Conservation (phyloP, 805 yeast species). For the Candida krabiensis region DNA sequence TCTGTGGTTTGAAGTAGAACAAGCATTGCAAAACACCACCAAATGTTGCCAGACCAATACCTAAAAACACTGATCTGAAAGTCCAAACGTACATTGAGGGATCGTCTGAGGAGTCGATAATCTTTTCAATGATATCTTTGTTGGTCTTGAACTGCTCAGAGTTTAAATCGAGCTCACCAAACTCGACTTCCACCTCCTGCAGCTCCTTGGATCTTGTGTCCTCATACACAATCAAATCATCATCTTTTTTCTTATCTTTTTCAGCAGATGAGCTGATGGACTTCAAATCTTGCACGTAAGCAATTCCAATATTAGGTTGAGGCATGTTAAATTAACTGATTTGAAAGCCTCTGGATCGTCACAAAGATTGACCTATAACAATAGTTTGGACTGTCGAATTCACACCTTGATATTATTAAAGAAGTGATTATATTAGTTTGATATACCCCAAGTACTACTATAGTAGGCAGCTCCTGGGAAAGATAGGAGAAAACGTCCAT, state of each 20-base stretch:
- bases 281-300: constrained; percentile 11
- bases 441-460: too few relatives aligned
- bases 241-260: neutral
- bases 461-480: too few relatives aligned
- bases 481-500: too few relatives aligned
- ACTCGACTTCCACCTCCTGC: constrained; percentile 14
- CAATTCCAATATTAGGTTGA: too few relatives aligned
- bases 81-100: constrained; percentile 39
- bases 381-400: too few relatives aligned
- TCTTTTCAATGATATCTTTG: constrained; percentile 23
- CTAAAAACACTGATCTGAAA: constrained; percentile 34
- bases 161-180: constrained; percentile 14
- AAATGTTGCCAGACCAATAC: constrained; percentile 34
- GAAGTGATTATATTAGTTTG: too few relatives aligned
- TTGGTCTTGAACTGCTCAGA: constrained; percentile 14
- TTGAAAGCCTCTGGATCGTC: too few relatives aligned
- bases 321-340: too few relatives aligned
- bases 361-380: too few relatives aligned
- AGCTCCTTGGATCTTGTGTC: constrained; percentile 7
- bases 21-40: constrained; percentile 37
- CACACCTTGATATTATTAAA: too few relatives aligned
- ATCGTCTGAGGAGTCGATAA: constrained; percentile 36
- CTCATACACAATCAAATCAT: neutral
- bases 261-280: constrained; percentile 8
- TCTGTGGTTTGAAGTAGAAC: constrained; percentile 38